Evolutionary conservation across 495 filamentous ascomycete genomes (phyloP), one percentile per base, ranked within the genome.

Genomic region (Aspergillus affinis): DNA sequence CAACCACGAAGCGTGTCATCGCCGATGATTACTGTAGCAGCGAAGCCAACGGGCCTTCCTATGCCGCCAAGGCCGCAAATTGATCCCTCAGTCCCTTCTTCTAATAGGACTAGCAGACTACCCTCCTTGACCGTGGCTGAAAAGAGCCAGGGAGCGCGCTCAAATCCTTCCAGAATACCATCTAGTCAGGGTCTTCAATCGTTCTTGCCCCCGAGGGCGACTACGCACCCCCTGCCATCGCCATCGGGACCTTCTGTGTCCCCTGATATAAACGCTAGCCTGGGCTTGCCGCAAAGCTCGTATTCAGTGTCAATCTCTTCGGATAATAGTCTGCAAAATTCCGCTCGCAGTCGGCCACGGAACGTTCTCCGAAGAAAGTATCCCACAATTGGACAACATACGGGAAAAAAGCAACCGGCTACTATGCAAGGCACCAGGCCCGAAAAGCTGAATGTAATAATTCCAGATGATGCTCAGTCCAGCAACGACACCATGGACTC

Each of bases 331-430:
- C 58, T 60, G 20, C 65, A 63, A 48, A 51, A 60, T 7, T 51
- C 62, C 36, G 58, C 60, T 13, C 57, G 48, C 21, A 66, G 71
- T 59, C 72, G 72, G 52, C 61, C 69, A 53, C 70, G 76, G 54
- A 80, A 80, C 61, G 70, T 79, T 50, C 65, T 80, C 45, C 72
- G 78, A 57, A 72, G 78, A 57, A 78, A 67, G 57, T 72, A 75
- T 44, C 72, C 76, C 4, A 75, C 72, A 56, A 78, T 78, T 62
- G 76, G 73, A 27, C 72, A 69, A 50, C 63, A 75, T 63, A 65
- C 64, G 36, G 64, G 67, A 29, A 61, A 64, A 29, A 67, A 46
- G 29, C 67, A 67, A 51, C 26, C 26, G 21, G 29, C 41, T 10
- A 5, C 13, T 17, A n/a, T 18, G 41, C 58, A 66, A 7, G 32